Base-by-base conservation (phyloP, 2,329 filamentous ascomycete species). In the Drechslerella coelobrocha region DNA sequence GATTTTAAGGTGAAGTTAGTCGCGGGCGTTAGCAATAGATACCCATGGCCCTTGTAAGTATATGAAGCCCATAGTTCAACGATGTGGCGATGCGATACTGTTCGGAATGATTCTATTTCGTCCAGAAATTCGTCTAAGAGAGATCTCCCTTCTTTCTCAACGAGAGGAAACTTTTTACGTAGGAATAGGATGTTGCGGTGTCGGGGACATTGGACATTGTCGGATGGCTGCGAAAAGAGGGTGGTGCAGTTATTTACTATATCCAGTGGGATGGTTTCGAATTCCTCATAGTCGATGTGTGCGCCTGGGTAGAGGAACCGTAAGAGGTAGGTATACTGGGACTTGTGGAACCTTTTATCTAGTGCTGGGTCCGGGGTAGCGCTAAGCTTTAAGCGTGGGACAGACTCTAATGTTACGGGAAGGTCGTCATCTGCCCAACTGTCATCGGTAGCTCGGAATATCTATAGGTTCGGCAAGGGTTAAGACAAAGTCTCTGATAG, bases 371-470 rank as follows among this genome's bases (percentile, higher is more conserved):
- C 85, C 53, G 82, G 83, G 23, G 81, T 79, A 21, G 83, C 82
- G 0, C 85, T 85, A 45, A 91, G 80, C 27, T 83, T 82, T 17
- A 91, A 82, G 50, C 84, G 84, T 74, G 84, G 83, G 48, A 91
- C 83, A 68, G 89, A 85, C 54, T 89, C 86, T 57, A 84, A 80
- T 2, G 86, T 81, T 51, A 92, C 82, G 3, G 89, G 89, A 43
- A 92, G 81, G 78, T 92, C 89, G 57, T 86, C 83, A 75, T 92
- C 89, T 74, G 89, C 88, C 88, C 88, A 91, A 21, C 87, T 88
- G 76, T 89, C 86, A 78, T 92, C 89, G 65, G 91, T 86, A 56
- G 90, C 82, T 43, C 85, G 85, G 75, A 92, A 92, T 69, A 92
- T 91, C 77, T 89, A 23, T 21, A 10, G 19, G 4, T 8, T 9